Conservation (phyloP, 2,329 filamentous ascomycete genomes). For the Ambrosiella xylebori region DNA sequence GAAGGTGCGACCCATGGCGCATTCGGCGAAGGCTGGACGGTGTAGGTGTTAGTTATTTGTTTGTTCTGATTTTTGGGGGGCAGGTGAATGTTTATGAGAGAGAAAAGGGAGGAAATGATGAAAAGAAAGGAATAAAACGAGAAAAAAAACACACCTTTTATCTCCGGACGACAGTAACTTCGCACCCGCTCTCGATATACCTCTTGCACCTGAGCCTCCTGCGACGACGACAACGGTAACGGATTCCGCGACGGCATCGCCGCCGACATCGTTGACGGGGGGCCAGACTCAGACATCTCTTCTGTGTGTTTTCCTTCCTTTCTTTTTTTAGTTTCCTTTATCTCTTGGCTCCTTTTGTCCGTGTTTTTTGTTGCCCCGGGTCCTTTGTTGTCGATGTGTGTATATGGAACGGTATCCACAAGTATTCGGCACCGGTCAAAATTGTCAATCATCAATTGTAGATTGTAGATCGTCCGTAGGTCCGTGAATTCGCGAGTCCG, state of each 20-base stretch:
- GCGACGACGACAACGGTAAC: conserved; percentile 62
- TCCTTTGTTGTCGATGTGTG: no score
- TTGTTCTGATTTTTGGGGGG: background rate
- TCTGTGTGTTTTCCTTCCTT: no score
- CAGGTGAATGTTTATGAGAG: background rate
- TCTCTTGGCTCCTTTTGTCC: no score
- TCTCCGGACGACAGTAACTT: conserved; percentile 56
- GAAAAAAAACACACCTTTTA: conserved; percentile 42
- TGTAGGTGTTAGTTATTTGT: background rate
- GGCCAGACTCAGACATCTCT: no score
- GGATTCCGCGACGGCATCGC: conserved; percentile 54
- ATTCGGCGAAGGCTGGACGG: conserved; percentile 66
- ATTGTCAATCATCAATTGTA: no score
- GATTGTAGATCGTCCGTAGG: no score
- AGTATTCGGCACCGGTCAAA: no score
- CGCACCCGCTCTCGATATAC: conserved; percentile 68
- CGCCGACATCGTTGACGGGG: conserved; percentile 14
- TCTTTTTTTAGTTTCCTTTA: no score
- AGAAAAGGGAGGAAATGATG: background rate
- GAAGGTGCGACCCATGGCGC: conserved; percentile 71
- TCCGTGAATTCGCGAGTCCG: no score
- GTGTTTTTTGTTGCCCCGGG: no score
- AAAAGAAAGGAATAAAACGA: background rate
- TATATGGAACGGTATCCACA: no score
- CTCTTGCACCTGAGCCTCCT: conserved; percentile 68